These are phyloP conservation scores for Tuber umbilicatum DNA, from an alignment of 495 filamentous ascomycete species.

Conservation along the genomic window DNA sequence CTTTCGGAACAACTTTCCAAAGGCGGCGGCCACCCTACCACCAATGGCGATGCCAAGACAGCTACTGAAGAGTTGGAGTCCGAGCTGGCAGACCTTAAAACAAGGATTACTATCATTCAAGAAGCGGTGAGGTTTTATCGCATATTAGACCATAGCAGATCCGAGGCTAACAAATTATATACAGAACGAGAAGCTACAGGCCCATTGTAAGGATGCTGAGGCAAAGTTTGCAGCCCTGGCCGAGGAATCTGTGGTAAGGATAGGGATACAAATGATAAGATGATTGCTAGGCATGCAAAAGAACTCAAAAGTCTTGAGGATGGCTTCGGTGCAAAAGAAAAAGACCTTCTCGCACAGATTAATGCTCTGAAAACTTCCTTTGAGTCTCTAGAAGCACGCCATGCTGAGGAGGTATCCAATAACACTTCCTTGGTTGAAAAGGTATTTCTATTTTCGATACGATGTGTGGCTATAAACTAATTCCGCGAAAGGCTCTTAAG, in stretches of 20 bases:
- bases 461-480: slow-evolving; percentile 19
- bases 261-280: slow-evolving; percentile 15
- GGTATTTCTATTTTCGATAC: slow-evolving; percentile 23
- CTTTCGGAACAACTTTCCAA: slow-evolving; percentile 27
- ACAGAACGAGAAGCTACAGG: not conserved
- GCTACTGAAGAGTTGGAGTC: slow-evolving; percentile 21
- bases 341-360: slow-evolving; percentile 33
- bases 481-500: too few species aligned
- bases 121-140: slow-evolving; percentile 27
- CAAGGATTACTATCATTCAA: slow-evolving; percentile 28
- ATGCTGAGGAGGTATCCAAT: slow-evolving; percentile 38
- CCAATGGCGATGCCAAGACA: slow-evolving; percentile 5
- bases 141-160: not conserved
- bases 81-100: slow-evolving; percentile 17
- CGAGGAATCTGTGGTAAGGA: slow-evolving; percentile 16
- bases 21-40: not conserved
- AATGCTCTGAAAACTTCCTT: slow-evolving; percentile 26
- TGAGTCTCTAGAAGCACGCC: slow-evolving; percentile 26
- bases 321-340: slow-evolving; percentile 45
- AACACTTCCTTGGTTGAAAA: slow-evolving; percentile 31
- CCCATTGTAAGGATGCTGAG: not conserved
- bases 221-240: not conserved
- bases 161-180: not conserved
- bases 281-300: slow-evolving; percentile 43
- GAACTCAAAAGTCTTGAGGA: slow-evolving; percentile 45